Evolutionary conservation across 192 early-diverging fungal species (phyloP).

Genomic region (Spizellomyces punctatus): DNA sequence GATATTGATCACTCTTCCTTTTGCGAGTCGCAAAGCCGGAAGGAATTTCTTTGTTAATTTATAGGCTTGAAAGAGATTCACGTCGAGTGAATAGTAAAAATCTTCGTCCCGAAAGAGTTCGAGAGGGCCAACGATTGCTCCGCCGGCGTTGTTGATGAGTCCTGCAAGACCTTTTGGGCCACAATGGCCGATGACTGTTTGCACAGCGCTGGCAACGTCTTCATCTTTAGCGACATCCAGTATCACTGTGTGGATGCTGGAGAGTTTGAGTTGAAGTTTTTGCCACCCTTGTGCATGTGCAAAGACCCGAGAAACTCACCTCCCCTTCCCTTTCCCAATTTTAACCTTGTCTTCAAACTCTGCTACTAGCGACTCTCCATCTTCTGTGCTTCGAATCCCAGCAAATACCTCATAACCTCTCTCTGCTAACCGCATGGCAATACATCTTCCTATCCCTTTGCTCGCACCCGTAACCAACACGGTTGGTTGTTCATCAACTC

Average conservation of each 20-base stretch:
- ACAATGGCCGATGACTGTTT: too few relatives aligned
- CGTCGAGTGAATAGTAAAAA: conserved; percentile 37
- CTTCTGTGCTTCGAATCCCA: conserved; percentile 36
- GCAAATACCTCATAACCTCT: conserved; percentile 49
- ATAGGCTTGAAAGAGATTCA: conserved; percentile 49
- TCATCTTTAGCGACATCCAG: conserved; percentile 44
- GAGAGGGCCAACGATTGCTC: conserved; percentile 34
- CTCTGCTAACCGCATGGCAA: conserved; percentile 20
- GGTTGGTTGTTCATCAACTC: too few relatives aligned
- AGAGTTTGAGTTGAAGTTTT: too few relatives aligned
- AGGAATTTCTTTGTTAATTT: conserved; percentile 43
- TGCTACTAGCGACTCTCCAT: conserved; percentile 16
- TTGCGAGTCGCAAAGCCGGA: conserved; percentile 33
- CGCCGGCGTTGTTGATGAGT: conserved; percentile 45
- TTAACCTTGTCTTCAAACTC: too few relatives aligned
- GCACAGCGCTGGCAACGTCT: too few relatives aligned
- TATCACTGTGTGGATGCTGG: conserved; percentile 36
- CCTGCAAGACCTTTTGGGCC: conserved; percentile 29
- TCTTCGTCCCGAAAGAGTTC: conserved; percentile 37
- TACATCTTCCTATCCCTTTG: conserved; percentile 9
- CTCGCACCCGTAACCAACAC: conserved; percentile 27
- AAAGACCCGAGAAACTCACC: too few relatives aligned
- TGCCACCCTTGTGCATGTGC: too few relatives aligned
- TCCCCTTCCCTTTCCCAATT: too few relatives aligned
- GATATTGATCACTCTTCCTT: conserved; percentile 51